A percentile compares a stretch with the other conserved stretches of the same genome.
phyloP scores from a whole-genome alignment of 495 filamentous ascomycete species.

The Elaphomyces granulatus region DNA sequence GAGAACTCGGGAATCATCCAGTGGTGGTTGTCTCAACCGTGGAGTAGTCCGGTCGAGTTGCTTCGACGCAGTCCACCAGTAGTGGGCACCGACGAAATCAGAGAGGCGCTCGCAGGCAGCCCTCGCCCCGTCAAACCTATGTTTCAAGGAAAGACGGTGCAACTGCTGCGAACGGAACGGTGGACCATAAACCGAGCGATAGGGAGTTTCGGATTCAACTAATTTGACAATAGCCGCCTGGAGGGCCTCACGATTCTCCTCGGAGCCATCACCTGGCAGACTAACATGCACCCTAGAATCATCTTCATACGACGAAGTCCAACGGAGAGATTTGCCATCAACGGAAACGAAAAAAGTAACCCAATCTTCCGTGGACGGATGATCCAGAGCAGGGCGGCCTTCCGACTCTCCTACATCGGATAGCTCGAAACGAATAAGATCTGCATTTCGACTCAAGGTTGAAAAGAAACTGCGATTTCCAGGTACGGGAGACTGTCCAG shows the following conservation, averaged over 20 bases:
- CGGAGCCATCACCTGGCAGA: slow-evolving; percentile 42
- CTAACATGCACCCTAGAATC: neutral
- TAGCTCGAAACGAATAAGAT: slow-evolving; percentile 32
- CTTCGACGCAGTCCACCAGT: slow-evolving; percentile 35
- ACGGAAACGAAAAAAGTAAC: slow-evolving; percentile 57
- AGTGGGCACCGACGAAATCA: slow-evolving; percentile 34
- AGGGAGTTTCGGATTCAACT: slow-evolving; percentile 35
- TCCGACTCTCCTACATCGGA: slow-evolving; percentile 25
- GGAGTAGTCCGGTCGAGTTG: slow-evolving; percentile 18
- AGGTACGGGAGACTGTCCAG: neutral
- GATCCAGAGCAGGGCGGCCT: slow-evolving; percentile 21
- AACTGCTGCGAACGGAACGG: neutral
- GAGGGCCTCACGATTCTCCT: slow-evolving; percentile 70
- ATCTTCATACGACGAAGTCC: slow-evolving; percentile 13
- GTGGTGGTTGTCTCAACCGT: slow-evolving; percentile 4
- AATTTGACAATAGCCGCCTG: slow-evolving; percentile 71
- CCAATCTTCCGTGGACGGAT: slow-evolving; percentile 32
- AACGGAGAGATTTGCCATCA: slow-evolving; percentile 51
- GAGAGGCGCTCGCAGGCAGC: slow-evolving; percentile 22
- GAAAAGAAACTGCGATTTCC: neutral
- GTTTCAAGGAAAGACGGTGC: slow-evolving; percentile 17
- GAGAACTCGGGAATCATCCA: slow-evolving; percentile 30
- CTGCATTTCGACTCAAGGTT: slow-evolving; percentile 19
- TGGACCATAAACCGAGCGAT: neutral
- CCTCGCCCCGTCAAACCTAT: slow-evolving; percentile 30